Evolutionary conservation across 106 monocot genomes (phyloP), one percentile per base, ranked within the genome.

Genomic region (Cymbidium sinense): DNA sequence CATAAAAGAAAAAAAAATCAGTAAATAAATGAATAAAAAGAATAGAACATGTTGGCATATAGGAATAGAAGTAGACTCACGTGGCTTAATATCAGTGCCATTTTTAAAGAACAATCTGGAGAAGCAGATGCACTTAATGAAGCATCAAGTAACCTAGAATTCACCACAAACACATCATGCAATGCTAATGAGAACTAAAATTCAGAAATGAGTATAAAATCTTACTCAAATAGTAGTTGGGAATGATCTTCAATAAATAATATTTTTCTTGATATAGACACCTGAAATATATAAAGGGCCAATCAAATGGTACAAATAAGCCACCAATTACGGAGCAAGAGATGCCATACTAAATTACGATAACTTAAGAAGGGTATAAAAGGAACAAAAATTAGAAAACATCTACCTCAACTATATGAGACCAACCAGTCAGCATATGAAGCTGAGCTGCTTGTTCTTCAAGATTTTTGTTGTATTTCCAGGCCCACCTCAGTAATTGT

Each of bases 401-500:
- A 83, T 21, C 34, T 29, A 90, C 98, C 88, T 98, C 91, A 31
- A 90, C 88, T 84, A 98, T 70, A 74, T 98, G 94, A 76, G 98
- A 90, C 98, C 98, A 98, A 13, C 86, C 92, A 44, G 90, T 86
- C 76, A 98, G 79, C 94, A 98, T 88, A 86, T 98, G 98, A 81
- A 92, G 88, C 64, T 98, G 98, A 29, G 98, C 94, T 41, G 92
- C 92, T 77, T 98, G 91, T 77, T 98, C 98, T 92, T 98, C 98
- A 83, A 94, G 88, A 85, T 88, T 91, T 51, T 87, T 94, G 76
- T 94, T 98, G 82, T 90, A 88, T 81, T 84, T 90, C 94, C 94
- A 94, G 17, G 77, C 90, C 94, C 94, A 92, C 84, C 92, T 98
- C 77, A 98, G 70, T 76, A 98, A 81, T 75, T 98, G 89, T 58